Conservation (phyloP, 2,329 filamentous ascomycete species). For the Drechslerella stenobrocha region DNA sequence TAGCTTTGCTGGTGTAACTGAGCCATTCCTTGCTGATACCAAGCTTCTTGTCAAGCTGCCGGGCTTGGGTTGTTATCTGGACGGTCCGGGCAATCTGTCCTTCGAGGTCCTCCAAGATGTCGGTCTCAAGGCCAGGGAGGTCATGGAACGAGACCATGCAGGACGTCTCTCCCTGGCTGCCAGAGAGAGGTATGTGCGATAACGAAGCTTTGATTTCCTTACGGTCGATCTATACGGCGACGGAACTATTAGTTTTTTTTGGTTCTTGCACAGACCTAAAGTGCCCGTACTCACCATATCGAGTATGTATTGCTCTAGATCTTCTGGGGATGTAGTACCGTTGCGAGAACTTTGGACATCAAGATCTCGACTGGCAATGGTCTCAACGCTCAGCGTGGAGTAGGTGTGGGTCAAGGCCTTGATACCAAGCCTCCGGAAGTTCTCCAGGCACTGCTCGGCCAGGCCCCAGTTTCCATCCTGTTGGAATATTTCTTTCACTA, state of each 20-base stretch:
- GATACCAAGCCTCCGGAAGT: slow-evolving; percentile 76
- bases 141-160: slow-evolving; percentile 53
- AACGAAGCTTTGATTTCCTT: slow-evolving; percentile 52
- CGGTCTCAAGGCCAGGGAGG: slow-evolving; percentile 54
- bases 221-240: slow-evolving; percentile 51
- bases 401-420: slow-evolving; percentile 74
- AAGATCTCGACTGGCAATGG: slow-evolving; percentile 55
- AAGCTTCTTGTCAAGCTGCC: slow-evolving; percentile 62
- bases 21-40: slow-evolving; percentile 65
- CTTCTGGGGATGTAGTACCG: slow-evolving; percentile 49
- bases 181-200: slow-evolving; percentile 53
- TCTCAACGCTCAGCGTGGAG: slow-evolving; percentile 63
- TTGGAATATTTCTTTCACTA: slow-evolving; percentile 65
- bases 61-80: slow-evolving; percentile 60
- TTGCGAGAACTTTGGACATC: slow-evolving; percentile 50
- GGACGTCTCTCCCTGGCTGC: slow-evolving; percentile 47
- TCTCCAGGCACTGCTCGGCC: slow-evolving; percentile 68
- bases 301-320: slow-evolving; percentile 51
- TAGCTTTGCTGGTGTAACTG: slow-evolving; percentile 59
- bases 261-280: neutral
- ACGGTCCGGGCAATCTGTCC: slow-evolving; percentile 61
- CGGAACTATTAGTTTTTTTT: neutral
- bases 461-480: slow-evolving; percentile 74
- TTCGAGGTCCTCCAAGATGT: slow-evolving; percentile 57
- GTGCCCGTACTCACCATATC: slow-evolving; percentile 50